A percentile compares a stretch with the other conserved stretches of the same genome.
Evolutionary conservation across 768 basidiomycete species (phyloP).

Genomic region (Podaxis pistillaris): DNA sequence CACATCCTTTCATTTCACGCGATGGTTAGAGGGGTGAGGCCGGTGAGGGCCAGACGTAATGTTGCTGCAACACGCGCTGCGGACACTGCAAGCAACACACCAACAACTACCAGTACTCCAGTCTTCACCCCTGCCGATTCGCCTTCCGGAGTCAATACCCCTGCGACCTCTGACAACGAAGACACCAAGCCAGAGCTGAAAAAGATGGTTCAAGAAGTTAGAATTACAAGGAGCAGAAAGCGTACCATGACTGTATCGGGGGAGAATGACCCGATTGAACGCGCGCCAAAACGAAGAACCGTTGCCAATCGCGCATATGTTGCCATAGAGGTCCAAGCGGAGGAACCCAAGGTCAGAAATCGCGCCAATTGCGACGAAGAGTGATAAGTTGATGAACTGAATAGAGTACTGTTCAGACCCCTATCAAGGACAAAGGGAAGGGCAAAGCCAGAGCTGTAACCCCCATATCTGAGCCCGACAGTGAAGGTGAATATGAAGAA

Average conservation of each 20-base stretch:
- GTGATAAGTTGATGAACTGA: conserved; percentile 1
- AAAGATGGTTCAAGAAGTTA: conserved; percentile 10
- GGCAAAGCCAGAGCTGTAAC: conserved; percentile 32
- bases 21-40: conserved; percentile 3
- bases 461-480: conserved; percentile 31
- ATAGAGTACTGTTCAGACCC: conserved; percentile 12
- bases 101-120: conserved; percentile 47
- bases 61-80: background rate
- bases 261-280: conserved; percentile 22
- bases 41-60: background rate
- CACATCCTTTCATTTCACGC: conserved; percentile 4
- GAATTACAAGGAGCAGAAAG: conserved; percentile 21
- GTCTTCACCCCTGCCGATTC: conserved; percentile 48
- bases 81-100: conserved; percentile 21
- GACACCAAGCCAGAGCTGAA: conserved; percentile 17
- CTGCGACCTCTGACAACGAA: conserved; percentile 50
- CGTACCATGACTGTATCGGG: conserved; percentile 28
- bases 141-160: conserved; percentile 43
- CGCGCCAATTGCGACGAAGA: conserved; percentile 1
- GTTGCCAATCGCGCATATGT: conserved; percentile 33
- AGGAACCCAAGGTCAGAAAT: conserved; percentile 23
- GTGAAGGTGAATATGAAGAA: conserved; percentile 41
- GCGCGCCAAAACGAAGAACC: conserved; percentile 33
- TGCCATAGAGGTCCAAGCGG: conserved; percentile 27
- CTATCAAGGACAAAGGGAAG: conserved; percentile 32